Percentiles rank a stretch among this genome's conserved stretches.
Conservation (phyloP, 2,329 filamentous ascomycete genomes). For the Leptographium radiaticola region DNA sequence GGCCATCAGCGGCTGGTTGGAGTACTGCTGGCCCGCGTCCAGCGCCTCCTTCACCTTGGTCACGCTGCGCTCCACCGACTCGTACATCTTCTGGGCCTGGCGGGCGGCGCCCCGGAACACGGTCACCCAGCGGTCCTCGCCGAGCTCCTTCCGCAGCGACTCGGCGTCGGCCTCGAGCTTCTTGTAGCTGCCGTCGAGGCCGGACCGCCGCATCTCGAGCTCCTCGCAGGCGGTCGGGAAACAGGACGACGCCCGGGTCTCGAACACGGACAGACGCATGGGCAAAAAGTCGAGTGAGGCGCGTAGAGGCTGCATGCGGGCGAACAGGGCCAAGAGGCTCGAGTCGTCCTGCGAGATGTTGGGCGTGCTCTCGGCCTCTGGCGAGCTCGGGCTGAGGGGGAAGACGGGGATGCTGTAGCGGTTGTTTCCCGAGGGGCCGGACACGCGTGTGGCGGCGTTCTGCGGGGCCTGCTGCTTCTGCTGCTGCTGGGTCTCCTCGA, state of each 20-base stretch:
- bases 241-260: constrained; percentile 58
- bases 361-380: constrained; percentile 26
- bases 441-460: constrained; percentile 28
- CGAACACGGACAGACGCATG: constrained; percentile 83
- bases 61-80: constrained; percentile 82
- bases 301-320: constrained; percentile 84
- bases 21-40: constrained; percentile 60
- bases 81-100: constrained; percentile 92
- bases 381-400: constrained; percentile 47
- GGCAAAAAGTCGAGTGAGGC: constrained; percentile 92
- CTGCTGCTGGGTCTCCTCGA: constrained; percentile 63
- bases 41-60: constrained; percentile 69
- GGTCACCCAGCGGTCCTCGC: constrained; percentile 90
- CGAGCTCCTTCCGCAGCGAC: constrained; percentile 74
- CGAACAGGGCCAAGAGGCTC: constrained; percentile 78
- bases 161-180: constrained; percentile 86
- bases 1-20: constrained; percentile 53
- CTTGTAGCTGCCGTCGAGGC: constrained; percentile 74
- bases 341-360: constrained; percentile 65
- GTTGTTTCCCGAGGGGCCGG: constrained; percentile 34
- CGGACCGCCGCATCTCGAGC: constrained; percentile 59
- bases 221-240: constrained; percentile 91
- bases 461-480: not conserved
- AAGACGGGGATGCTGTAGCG: constrained; percentile 58
- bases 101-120: constrained; percentile 88